Percentiles rank a stretch among this genome's conserved stretches.
Evolutionary conservation across 163 green algal genomes (phyloP).

Genomic region (Scenedesmus sp.): DNA sequence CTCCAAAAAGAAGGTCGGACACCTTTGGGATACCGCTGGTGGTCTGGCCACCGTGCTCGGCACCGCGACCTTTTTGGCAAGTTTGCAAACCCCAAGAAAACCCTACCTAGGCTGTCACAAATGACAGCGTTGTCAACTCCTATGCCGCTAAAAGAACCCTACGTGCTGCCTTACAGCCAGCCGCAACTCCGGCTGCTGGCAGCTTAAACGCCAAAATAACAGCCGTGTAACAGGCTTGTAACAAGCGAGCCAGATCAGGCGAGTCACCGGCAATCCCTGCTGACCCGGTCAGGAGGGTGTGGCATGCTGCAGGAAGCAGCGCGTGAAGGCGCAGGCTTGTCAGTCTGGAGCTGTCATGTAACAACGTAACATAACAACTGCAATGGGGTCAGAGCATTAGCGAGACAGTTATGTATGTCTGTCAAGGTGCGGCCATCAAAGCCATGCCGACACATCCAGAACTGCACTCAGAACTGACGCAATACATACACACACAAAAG

Average conservation of each 20-base stretch:
- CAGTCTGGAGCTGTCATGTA: neutral
- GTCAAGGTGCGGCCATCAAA: too few relatives aligned
- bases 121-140: neutral
- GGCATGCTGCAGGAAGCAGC: neutral
- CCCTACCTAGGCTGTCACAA: neutral
- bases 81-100: neutral
- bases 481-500: neutral
- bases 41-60: neutral
- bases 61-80: too few relatives aligned
- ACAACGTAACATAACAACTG: neutral
- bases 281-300: neutral
- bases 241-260: neutral
- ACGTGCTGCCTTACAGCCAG: neutral
- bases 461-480: neutral
- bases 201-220: neutral
- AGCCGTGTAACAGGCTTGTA: neutral
- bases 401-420: neutral
- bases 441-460: neutral
- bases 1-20: too few relatives aligned
- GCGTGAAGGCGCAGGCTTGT: neutral
- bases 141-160: neutral
- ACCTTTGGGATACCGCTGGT: neutral
- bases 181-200: neutral
- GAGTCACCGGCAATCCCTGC: neutral
- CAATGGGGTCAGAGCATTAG: neutral